Evolutionary conservation across 495 filamentous ascomycete species (phyloP), one percentile per base, ranked within the genome.

Genomic region (Cetradonia linearis): DNA sequence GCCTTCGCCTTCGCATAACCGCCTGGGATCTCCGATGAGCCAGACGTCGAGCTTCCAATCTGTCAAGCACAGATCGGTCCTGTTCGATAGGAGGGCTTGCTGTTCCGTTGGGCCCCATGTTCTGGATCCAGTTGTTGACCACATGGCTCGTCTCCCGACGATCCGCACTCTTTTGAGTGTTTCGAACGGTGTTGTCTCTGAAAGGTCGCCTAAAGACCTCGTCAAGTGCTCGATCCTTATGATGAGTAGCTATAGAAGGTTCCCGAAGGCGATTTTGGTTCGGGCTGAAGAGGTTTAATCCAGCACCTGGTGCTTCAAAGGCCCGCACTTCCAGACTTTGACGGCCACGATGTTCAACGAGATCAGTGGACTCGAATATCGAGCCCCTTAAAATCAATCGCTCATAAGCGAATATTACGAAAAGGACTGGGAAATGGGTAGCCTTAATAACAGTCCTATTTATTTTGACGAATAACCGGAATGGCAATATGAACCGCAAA

Each of bases 171-270:
- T 78, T 75, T 9, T 78, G 76, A 5, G 76, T 82, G 18, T 70
- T 67, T 28, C 73, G 72, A 20, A 72, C 48, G 7, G 72, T 74
- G 28, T 73, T 71, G 48, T 75, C 76, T 25, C 66, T 66, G 60
- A 78, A 85, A 10, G 83, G 81, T 30, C 74, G 73, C 58, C 88
- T 80, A 70, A 97, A 97, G 0, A 97, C 89, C 65, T 94, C 91
- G 27, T 95, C 92, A n/a, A 97, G 73, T 11, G 88, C 91, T 44
- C 83, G 83, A 63, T 96, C 91, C 67, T 95, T 93, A 60, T 91
- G 88, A 66, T 83, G 89, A 0, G 87, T 91, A 33, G 86, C 80
- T 47, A 93, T 80, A 0, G 89, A 94, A 52, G 89, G 88, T 68
- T 93, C 88, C 36, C 89, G 84, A 7, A 87, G 75, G 37, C 86